These are phyloP conservation scores for Pisolithus microcarpus DNA, from an alignment of 768 basidiomycete genomes.

Conservation along the genomic window DNA sequence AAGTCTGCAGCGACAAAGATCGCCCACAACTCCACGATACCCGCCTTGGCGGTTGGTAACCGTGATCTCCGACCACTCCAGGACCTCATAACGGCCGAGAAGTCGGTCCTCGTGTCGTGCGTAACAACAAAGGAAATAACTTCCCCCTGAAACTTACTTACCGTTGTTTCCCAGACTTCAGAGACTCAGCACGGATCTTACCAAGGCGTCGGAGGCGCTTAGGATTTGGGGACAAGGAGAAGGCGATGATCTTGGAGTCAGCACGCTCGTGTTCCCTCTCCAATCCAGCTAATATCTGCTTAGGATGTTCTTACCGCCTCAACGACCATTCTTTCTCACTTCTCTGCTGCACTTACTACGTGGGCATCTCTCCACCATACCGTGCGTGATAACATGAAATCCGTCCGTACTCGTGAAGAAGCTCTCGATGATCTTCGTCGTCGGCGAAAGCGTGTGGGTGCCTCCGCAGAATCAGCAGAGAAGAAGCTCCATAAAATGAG, in stretches of 20 bases:
- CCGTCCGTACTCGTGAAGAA: slow-evolving; percentile 80
- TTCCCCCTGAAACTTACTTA: background rate
- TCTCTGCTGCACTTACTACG: slow-evolving; percentile 56
- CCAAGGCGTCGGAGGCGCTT: slow-evolving; percentile 66
- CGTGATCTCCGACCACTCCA: slow-evolving; percentile 77
- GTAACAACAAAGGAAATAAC: slow-evolving; percentile 18
- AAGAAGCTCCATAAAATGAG: slow-evolving; percentile 88
- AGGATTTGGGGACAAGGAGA: slow-evolving; percentile 70
- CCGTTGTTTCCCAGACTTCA: slow-evolving; percentile 40
- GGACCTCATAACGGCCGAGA: slow-evolving; percentile 86
- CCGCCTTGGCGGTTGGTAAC: slow-evolving; percentile 54
- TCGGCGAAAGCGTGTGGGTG: slow-evolving; percentile 54
- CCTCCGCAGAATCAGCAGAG: slow-evolving; percentile 77
- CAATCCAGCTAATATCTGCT: background rate
- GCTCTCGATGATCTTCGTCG: slow-evolving; percentile 68
- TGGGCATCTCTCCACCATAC: slow-evolving; percentile 66
- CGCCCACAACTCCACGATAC: slow-evolving; percentile 83
- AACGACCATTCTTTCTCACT: slow-evolving; percentile 57
- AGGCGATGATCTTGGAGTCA: slow-evolving; percentile 74
- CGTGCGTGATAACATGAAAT: slow-evolving; percentile 64
- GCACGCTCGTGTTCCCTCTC: slow-evolving; percentile 14
- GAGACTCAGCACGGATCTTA: slow-evolving; percentile 56
- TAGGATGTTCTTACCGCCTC: slow-evolving; percentile 75
- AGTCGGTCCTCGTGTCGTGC: slow-evolving; percentile 69
- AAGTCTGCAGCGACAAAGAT: slow-evolving; percentile 72